phyloP scores from a whole-genome alignment of 345 rosid genomes.

The Eucalyptus curtisii region DNA sequence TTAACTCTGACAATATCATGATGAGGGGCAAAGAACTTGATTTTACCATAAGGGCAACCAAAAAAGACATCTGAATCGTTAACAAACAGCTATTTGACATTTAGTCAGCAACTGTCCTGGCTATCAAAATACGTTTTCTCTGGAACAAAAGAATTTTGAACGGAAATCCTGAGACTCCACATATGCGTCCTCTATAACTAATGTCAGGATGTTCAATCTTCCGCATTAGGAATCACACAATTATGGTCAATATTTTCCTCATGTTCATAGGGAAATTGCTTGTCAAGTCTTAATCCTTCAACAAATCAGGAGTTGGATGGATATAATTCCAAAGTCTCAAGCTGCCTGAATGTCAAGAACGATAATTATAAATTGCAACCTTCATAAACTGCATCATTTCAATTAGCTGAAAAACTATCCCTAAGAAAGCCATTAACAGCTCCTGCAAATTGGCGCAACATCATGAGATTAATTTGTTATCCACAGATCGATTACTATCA shows the following conservation, averaged over 20 bases:
- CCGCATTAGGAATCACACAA: too few species aligned
- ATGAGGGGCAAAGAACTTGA: accelerated
- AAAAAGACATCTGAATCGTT: not conserved
- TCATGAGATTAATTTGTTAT: not conserved
- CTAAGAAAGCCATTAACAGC: not conserved
- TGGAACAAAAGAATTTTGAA: not conserved
- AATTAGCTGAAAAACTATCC: not conserved
- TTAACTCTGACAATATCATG: not conserved
- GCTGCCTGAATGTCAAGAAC: not conserved
- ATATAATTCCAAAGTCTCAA: accelerated
- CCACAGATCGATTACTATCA: not conserved
- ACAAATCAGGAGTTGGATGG: not conserved
- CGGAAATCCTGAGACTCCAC: not conserved
- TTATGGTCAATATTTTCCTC: not conserved
- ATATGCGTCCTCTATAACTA: not conserved
- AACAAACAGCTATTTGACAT: not conserved
- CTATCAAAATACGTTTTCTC: not conserved
- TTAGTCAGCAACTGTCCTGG: not conserved
- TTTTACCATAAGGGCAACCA: not conserved
- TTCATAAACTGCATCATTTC: not conserved
- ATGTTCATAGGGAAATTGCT: not conserved
- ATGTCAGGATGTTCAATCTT: not conserved
- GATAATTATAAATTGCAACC: not conserved
- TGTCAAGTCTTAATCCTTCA: not conserved
- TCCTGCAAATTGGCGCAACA: not conserved